These are phyloP conservation scores for Eimeria brunetti DNA, from an alignment of 169 alveolate species.

Conservation along the genomic window DNA sequence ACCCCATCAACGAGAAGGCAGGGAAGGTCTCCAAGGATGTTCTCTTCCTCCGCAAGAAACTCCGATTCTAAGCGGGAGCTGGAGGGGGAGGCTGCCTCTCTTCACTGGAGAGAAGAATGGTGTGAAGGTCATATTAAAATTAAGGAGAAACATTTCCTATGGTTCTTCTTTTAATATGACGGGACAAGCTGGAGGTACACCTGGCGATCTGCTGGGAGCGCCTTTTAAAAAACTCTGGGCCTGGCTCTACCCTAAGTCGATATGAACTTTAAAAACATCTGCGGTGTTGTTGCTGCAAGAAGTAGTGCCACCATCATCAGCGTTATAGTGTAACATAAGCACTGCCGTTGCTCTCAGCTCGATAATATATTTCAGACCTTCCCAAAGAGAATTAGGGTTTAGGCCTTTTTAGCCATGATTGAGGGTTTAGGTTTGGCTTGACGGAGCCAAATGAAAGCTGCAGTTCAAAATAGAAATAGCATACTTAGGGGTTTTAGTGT, in stretches of 20 bases:
- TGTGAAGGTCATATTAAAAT: background rate
- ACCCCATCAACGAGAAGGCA: constrained; percentile 82
- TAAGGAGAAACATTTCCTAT: background rate
- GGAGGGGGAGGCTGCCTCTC: background rate
- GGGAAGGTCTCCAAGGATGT: constrained; percentile 80
- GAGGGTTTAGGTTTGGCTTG: no score
- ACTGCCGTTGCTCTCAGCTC: background rate
- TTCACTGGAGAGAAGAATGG: background rate
- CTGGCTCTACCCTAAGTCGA: background rate
- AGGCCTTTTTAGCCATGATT: no score
- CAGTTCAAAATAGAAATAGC: no score
- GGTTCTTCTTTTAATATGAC: background rate
- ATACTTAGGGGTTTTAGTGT: no score
- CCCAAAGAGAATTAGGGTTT: background rate
- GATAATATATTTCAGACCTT: background rate
- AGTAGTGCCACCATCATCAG: no score
- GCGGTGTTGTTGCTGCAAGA: background rate
- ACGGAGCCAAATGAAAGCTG: no score
- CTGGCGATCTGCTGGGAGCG: background rate
- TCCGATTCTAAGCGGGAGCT: constrained; percentile 74
- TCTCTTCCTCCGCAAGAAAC: constrained; percentile 83
- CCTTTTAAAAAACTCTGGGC: background rate
- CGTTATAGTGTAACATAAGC: background rate
- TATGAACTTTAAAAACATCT: background rate
- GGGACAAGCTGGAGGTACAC: background rate